Evolutionary conservation across 306 rosid species (phyloP).

Genomic region (Trichosanthes cucumerina): DNA sequence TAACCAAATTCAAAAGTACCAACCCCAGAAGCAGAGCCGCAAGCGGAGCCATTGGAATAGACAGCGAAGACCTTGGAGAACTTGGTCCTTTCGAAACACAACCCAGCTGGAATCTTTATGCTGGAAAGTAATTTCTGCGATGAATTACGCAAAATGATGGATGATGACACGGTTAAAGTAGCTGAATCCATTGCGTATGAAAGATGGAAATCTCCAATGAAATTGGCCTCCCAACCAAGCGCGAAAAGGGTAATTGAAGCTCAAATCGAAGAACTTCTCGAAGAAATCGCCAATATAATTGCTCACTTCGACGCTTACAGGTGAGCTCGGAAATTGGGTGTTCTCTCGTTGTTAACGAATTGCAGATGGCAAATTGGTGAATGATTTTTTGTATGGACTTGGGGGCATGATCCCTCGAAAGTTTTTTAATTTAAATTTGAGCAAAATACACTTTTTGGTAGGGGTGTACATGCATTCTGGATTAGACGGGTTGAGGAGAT

Average conservation of each 20-base stretch:
- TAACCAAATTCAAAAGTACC: slow-evolving; percentile 7
- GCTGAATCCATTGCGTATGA: slow-evolving; percentile 29
- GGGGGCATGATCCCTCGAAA: no score
- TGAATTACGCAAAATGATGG: slow-evolving; percentile 18
- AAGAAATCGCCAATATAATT: not conserved
- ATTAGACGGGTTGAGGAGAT: no score
- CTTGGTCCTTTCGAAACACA: slow-evolving; percentile 15
- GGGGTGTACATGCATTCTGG: no score
- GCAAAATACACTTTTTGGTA: no score
- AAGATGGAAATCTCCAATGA: not conserved
- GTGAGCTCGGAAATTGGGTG: not conserved
- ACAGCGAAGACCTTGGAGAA: slow-evolving; percentile 27
- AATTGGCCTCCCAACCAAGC: not conserved
- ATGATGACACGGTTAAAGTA: slow-evolving; percentile 34
- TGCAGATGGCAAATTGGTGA: not conserved
- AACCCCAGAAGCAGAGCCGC: slow-evolving; percentile 39
- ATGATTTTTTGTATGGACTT: no score
- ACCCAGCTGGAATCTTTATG: slow-evolving; percentile 9
- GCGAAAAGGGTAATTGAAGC: not conserved
- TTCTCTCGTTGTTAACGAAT: slow-evolving; percentile 2
- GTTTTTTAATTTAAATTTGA: no score
- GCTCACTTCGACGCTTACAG: not conserved
- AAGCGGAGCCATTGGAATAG: slow-evolving; percentile 39
- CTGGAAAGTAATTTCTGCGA: slow-evolving; percentile 10
- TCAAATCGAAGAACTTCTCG: not conserved